Percentiles rank a stretch among this genome's conserved stretches.
Conservation (phyloP, 1,284 basidiomycete genomes). For the Cerioporus squamosus region DNA sequence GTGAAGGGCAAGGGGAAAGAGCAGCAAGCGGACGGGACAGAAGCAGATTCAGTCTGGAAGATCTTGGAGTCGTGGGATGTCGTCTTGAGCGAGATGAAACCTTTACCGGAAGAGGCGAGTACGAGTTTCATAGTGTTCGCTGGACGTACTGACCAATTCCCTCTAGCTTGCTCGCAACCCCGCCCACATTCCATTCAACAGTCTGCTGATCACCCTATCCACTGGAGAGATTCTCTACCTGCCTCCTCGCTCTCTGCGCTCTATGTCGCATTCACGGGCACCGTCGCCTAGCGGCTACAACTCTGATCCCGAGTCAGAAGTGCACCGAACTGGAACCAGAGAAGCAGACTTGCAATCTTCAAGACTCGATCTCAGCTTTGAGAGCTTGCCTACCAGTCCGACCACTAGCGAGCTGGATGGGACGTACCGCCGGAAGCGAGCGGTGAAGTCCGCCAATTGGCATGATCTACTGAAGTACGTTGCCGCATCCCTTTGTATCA, state of each 20-base stretch:
- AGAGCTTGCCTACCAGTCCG: constrained; percentile 13
- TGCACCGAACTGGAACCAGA: constrained; percentile 33
- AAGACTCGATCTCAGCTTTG: constrained; percentile 2
- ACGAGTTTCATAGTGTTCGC: constrained; percentile 11
- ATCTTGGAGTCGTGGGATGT: constrained; percentile 73
- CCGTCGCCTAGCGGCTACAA: constrained; percentile 61
- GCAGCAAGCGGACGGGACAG: constrained; percentile 28
- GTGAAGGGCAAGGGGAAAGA: constrained; percentile 52
- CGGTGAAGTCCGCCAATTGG: constrained; percentile 54
- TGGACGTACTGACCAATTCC: constrained; percentile 3
- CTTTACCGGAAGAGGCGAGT: constrained; percentile 66
- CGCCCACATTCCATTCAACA: constrained; percentile 69
- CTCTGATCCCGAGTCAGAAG: constrained; percentile 68
- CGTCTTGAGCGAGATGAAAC: constrained; percentile 61
- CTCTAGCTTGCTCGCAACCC: constrained; percentile 49
- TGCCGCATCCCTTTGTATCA: not conserved
- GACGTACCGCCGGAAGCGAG: constrained; percentile 27
- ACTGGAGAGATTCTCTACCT: constrained; percentile 63
- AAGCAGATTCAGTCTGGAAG: constrained; percentile 52
- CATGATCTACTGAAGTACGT: constrained; percentile 74
- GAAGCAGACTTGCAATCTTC: constrained; percentile 21
- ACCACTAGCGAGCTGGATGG: constrained; percentile 16
- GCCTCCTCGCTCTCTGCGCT: constrained; percentile 42
- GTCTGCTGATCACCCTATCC: constrained; percentile 67
- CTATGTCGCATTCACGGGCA: constrained; percentile 47